Conservation (phyloP, 768 basidiomycete genomes). For the Obba rivulosa region DNA sequence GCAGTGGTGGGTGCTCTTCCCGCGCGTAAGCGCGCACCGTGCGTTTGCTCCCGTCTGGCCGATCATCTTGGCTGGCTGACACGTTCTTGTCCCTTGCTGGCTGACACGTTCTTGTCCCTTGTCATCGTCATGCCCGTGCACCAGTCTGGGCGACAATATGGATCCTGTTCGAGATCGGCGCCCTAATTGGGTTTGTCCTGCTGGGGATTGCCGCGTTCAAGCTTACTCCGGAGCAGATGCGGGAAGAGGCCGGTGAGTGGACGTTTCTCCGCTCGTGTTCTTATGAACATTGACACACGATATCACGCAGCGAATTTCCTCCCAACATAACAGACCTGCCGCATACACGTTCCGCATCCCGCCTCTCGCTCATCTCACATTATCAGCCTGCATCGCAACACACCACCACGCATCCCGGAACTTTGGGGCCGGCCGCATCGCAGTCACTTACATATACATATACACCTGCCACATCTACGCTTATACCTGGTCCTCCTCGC, state of each 20-base stretch:
- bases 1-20: conserved; percentile 77
- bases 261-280: background rate
- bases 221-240: conserved; percentile 56
- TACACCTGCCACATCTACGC: background rate
- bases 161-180: conserved; percentile 73
- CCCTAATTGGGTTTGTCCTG: conserved; percentile 72
- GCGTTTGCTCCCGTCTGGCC: conserved; percentile 16
- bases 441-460: no score
- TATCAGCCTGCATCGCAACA: background rate
- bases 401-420: no score
- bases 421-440: no score
- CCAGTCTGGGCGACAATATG: conserved; percentile 83
- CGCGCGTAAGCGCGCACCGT: conserved; percentile 69
- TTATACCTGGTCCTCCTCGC: background rate
- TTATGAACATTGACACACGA: conserved; percentile 3
- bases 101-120: background rate
- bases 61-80: background rate
- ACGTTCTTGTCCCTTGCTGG: background rate
- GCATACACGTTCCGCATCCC: background rate
- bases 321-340: conserved; percentile 40
- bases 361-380: background rate
- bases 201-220: conserved; percentile 84
- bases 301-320: conserved; percentile 48
- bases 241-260: conserved; percentile 68
- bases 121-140: background rate